Evolutionary conservation across 2,329 filamentous ascomycete genomes (phyloP), one percentile per base, ranked within the genome.

Genomic region (Tolypocladium inflatum): DNA sequence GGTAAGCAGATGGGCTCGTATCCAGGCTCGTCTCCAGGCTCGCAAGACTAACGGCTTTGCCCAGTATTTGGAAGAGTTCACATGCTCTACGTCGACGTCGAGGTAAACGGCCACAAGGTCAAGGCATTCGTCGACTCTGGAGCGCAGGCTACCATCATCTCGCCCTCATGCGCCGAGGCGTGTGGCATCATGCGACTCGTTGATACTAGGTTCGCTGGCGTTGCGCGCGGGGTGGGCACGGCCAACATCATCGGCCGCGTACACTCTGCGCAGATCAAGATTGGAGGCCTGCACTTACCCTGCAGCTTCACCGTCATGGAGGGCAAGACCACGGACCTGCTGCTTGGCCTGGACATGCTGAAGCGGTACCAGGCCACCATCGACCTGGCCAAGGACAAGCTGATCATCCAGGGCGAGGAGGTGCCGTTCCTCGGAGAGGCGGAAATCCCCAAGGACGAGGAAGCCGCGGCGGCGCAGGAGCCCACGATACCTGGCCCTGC

Each of bases 221-320:
- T 97, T 57, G 94, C 94, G 50, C 88, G 89, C 60, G 94, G 94
- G 62, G 94, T 99, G 3, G 94, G 94, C 57, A 97, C 94, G 1
- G 94, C 94, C 30, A 89, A 87, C 59, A 97, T 99, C 65, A 86
- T 99, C 23, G 94, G 94, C 38, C 90, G 94, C 56, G 94, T 99
- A 4, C 94, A 99, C 73, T 91, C 90, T 26, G 94, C 94, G 11
- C 91, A 93, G 73, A 95, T 99, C 73, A 93, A 90, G 73, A 94
- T 99, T 64, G 94, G 93, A 56, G 85, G 82, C 48, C 83, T 93
- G 61, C 91, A 91, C 70, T 79, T 99, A 65, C 88, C 93, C 3
- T 97, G 92, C 76, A 94, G 91, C 60, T 99, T 99, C 73, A 99
- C 94, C 3, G 94, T 99, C 68, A 99, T 99, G 94, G 94, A 99